Evolutionary conservation across 345 rosid genomes (phyloP).

Genomic region (Dimocarpus longan): DNA sequence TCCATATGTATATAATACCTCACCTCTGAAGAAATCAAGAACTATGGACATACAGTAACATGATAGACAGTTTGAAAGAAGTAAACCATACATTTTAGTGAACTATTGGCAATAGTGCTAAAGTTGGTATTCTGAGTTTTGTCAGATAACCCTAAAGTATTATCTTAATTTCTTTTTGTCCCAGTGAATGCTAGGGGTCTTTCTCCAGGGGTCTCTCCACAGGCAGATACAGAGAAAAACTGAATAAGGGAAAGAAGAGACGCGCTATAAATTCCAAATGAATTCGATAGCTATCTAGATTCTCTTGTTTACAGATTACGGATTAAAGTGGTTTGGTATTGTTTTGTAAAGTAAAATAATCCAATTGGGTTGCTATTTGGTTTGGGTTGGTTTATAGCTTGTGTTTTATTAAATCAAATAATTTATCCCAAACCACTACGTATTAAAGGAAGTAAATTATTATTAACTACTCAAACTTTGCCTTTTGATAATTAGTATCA

Average conservation of each 20-base stretch:
- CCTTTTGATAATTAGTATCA: no score
- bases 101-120: neutral
- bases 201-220: conserved; percentile 7
- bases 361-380: no score
- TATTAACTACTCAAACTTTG: no score
- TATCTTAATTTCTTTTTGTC: neutral
- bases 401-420: no score
- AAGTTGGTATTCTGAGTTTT: neutral
- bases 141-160: neutral
- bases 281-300: conserved; percentile 65
- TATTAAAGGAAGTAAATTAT: no score
- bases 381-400: no score
- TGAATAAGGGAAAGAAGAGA: conserved; percentile 20
- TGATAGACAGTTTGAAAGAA: neutral
- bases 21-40: neutral
- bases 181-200: conserved; percentile 34
- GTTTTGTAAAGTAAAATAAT: neutral
- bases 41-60: no score
- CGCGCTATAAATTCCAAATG: conserved; percentile 41
- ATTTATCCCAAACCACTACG: no score
- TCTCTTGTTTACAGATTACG: conserved; percentile 61
- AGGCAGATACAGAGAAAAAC: conserved; percentile 24
- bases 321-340: no score
- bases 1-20: neutral
- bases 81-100: neutral